phyloP scores from a whole-genome alignment of 2,329 filamentous ascomycete species.

The Hawksworthiomyces lignivorus region DNA sequence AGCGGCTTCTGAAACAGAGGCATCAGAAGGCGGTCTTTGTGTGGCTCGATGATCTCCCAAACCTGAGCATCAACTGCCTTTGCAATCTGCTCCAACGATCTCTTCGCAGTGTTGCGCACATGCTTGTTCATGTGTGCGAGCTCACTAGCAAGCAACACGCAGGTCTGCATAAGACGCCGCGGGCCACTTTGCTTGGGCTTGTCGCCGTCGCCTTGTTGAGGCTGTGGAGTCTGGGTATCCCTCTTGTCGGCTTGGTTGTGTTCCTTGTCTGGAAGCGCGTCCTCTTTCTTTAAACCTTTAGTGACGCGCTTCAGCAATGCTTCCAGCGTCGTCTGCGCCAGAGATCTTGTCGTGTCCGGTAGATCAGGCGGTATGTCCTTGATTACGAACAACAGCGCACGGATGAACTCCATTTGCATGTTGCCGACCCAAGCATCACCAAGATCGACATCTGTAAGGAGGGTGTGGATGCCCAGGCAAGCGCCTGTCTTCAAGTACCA shows the following conservation, averaged over 20 bases:
- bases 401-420: slow-evolving; percentile 80
- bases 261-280: slow-evolving; percentile 31
- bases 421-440: slow-evolving; percentile 75
- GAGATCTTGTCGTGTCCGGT: slow-evolving; percentile 76
- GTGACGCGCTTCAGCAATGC: slow-evolving; percentile 72
- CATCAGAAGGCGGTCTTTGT: slow-evolving; percentile 81
- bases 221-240: neutral
- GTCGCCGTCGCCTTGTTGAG: neutral
- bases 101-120: slow-evolving; percentile 79
- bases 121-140: slow-evolving; percentile 93
- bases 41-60: slow-evolving; percentile 80
- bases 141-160: slow-evolving; percentile 78
- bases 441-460: slow-evolving; percentile 77
- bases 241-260: neutral
- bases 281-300: slow-evolving; percentile 71
- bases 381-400: slow-evolving; percentile 91
- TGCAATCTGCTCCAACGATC: slow-evolving; percentile 72
- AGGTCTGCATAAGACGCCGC: slow-evolving; percentile 54
- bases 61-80: slow-evolving; percentile 70
- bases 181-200: slow-evolving; percentile 27
- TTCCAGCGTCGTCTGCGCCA: slow-evolving; percentile 77
- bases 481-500: slow-evolving; percentile 98
- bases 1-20: slow-evolving; percentile 95
- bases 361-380: slow-evolving; percentile 96
- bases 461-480: slow-evolving; percentile 78